phyloP scores from a whole-genome alignment of 306 rosid species.

The Oxytropis ochrocephala region DNA sequence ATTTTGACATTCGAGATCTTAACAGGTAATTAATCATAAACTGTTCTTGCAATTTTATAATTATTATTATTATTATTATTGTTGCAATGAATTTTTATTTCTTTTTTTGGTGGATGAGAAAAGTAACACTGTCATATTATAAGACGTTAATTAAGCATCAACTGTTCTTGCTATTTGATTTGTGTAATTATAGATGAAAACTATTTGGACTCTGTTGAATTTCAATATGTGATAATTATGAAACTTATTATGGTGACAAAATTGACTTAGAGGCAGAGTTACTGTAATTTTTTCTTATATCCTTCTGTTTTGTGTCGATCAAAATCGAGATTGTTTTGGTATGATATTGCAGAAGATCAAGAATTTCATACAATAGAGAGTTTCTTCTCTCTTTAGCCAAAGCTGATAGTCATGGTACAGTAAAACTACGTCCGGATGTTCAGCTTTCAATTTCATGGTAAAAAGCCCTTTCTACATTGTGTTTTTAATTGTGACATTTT shows the following conservation, averaged over 20 bases:
- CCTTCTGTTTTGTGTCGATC: neutral
- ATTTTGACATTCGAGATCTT: neutral
- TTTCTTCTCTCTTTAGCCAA: constrained; percentile 40
- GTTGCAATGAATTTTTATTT: neutral
- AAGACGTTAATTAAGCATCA: neutral
- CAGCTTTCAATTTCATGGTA: constrained; percentile 26
- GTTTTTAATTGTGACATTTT: neutral
- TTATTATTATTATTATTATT: neutral
- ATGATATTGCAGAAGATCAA: constrained; percentile 29
- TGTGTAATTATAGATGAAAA: neutral
- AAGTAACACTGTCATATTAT: neutral
- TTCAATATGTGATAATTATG: neutral
- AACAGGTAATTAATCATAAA: constrained; percentile 18
- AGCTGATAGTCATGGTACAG: neutral
- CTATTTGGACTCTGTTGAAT: neutral
- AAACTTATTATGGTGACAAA: neutral
- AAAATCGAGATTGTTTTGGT: neutral
- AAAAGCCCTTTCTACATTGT: neutral
- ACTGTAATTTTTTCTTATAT: neutral
- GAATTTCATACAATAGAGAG: constrained; percentile 33
- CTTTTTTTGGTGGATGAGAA: constrained; percentile 23
- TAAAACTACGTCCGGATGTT: constrained; percentile 17
- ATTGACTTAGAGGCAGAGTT: neutral
- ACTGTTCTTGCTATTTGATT: too few species aligned
- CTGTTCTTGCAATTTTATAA: neutral